These are phyloP conservation scores for Ceratorhiza oryzae-sativae DNA, from an alignment of 1,284 basidiomycete genomes.

Conservation along the genomic window DNA sequence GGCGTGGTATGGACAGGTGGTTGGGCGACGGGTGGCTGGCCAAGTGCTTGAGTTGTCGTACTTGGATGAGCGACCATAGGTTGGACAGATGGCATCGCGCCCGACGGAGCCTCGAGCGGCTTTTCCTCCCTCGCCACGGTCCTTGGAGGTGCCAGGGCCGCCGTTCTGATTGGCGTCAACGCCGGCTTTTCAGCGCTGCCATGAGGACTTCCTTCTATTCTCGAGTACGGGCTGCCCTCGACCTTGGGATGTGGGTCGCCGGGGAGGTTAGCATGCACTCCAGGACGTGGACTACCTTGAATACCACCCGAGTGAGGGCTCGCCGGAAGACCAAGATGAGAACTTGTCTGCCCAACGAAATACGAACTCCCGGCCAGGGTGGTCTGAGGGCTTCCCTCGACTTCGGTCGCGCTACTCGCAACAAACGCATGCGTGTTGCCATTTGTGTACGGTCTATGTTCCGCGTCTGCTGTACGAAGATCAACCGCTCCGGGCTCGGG, in stretches of 20 bases:
- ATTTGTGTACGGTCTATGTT: slow-evolving; percentile 5
- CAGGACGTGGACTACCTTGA: background rate
- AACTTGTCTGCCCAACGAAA: background rate
- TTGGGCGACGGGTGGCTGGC: background rate
- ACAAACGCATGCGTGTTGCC: background rate
- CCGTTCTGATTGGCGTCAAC: slow-evolving; percentile 28
- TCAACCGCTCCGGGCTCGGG: slow-evolving; percentile 25
- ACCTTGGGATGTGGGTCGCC: background rate
- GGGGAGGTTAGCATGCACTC: background rate
- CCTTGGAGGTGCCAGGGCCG: slow-evolving; percentile 20
- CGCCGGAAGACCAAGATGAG: background rate
- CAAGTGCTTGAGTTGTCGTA: background rate
- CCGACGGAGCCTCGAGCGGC: background rate
- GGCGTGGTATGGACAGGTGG: too few species aligned
- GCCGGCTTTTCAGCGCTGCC: slow-evolving; percentile 7
- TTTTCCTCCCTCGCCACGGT: background rate
- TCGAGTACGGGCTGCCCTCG: background rate
- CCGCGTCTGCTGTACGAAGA: slow-evolving; percentile 16
- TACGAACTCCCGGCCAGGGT: background rate
- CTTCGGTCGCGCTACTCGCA: background rate
- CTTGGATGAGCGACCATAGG: background rate
- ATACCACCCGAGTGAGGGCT: too few species aligned
- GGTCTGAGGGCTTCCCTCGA: background rate
- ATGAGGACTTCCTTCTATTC: background rate
- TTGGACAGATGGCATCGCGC: background rate